These are phyloP conservation scores for Cryptococcus jaspeensis DNA, from an alignment of 1,284 basidiomycete genomes.

Conservation along the genomic window DNA sequence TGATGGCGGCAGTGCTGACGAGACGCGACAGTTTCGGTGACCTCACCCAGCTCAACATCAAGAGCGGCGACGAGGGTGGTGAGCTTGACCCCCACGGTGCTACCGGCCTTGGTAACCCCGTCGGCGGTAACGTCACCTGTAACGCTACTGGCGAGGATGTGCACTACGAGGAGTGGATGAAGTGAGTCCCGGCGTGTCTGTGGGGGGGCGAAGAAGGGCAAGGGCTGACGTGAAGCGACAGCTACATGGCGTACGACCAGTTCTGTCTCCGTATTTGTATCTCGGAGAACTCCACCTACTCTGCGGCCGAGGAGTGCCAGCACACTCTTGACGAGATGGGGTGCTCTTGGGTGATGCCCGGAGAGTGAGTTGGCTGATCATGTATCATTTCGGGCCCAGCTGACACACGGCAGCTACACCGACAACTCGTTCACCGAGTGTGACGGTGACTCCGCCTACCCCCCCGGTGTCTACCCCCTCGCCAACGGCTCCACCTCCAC, in stretches of 20 bases:
- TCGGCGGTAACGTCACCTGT: constrained; percentile 57
- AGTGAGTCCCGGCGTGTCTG: background rate
- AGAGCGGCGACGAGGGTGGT: constrained; percentile 51
- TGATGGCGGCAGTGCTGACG: constrained; percentile 10
- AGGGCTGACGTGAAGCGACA: constrained; percentile 20
- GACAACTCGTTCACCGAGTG: constrained; percentile 52
- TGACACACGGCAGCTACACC: constrained; percentile 38
- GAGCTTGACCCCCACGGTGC: constrained; percentile 55
- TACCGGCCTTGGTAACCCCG: constrained; percentile 54
- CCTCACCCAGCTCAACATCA: constrained; percentile 54
- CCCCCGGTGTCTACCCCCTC: constrained; percentile 49
- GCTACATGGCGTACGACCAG: constrained; percentile 51
- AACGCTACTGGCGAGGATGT: constrained; percentile 54
- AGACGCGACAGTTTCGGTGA: constrained; percentile 45
- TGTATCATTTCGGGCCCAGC: background rate
- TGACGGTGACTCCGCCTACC: constrained; percentile 50
- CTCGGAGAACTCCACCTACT: constrained; percentile 45
- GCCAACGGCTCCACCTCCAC: constrained; percentile 48
- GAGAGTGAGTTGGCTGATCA: constrained; percentile 31
- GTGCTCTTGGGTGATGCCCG: constrained; percentile 53
- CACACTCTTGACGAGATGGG: constrained; percentile 53
- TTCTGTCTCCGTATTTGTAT: constrained; percentile 54
- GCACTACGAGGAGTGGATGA: constrained; percentile 57
- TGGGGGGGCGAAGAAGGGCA: background rate
- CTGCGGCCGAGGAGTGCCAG: constrained; percentile 45